phyloP scores from a whole-genome alignment of 2,329 filamentous ascomycete species.

The Xylariales sp. region DNA sequence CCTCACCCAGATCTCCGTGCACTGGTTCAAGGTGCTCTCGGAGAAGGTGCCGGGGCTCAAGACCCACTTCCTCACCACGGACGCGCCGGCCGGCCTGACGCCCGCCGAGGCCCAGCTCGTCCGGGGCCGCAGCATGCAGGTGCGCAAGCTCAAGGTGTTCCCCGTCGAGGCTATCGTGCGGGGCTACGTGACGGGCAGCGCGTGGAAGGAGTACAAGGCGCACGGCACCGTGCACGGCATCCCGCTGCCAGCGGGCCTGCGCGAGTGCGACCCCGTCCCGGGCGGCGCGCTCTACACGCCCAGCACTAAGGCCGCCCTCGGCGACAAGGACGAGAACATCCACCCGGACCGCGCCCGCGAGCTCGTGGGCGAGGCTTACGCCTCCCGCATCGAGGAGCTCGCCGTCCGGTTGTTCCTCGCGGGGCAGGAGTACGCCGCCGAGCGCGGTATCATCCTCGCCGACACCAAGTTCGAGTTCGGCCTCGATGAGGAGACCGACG shows the following conservation, averaged over 20 bases:
- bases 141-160: constrained; percentile 68
- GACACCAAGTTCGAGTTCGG: constrained; percentile 71
- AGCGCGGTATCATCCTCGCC: constrained; percentile 70
- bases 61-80: constrained; percentile 45
- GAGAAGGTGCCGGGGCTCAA: constrained; percentile 41
- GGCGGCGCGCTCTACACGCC: constrained; percentile 67
- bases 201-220: constrained; percentile 72
- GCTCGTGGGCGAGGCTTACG: constrained; percentile 63
- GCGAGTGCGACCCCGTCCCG: constrained; percentile 66
- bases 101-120: constrained; percentile 45
- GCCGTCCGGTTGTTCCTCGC: constrained; percentile 59
- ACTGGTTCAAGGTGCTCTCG: constrained; percentile 50
- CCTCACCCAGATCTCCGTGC: constrained; percentile 38
- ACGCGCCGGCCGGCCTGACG: constrained; percentile 21
- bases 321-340: constrained; percentile 83
- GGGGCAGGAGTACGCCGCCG: constrained; percentile 59
- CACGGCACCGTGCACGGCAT: constrained; percentile 78
- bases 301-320: constrained; percentile 77
- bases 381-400: constrained; percentile 60
- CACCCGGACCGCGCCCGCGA: constrained; percentile 59
- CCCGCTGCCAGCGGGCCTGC: constrained; percentile 60
- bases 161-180: constrained; percentile 68
- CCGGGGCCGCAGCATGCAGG: constrained; percentile 69
- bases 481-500: constrained; percentile 57
- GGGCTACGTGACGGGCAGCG: constrained; percentile 83